Conservation (phyloP, 2,329 filamentous ascomycete genomes). For the Xylariomycetidae sp. region DNA sequence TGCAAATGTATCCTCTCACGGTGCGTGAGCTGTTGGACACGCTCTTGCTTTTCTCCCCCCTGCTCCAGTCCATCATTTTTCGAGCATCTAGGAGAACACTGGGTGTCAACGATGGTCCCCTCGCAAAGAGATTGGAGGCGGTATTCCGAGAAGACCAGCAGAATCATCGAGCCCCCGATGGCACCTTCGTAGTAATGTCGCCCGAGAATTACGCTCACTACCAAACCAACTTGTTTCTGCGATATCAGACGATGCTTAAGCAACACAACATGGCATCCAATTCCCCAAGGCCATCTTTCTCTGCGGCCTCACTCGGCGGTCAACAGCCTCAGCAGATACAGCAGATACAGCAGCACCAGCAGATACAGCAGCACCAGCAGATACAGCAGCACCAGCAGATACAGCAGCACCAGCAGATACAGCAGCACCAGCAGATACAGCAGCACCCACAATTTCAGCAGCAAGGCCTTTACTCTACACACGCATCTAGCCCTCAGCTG, state of each 20-base stretch:
- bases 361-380: constrained; percentile 1
- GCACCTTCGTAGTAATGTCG: constrained; percentile 13
- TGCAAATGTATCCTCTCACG: constrained; percentile 46
- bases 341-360: constrained; percentile 2
- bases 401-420: constrained; percentile 9
- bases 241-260: background rate
- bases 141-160: constrained; percentile 31
- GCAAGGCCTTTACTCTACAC: too few relatives aligned
- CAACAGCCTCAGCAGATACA: background rate
- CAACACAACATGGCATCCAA: background rate
- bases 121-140: constrained; percentile 27
- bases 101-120: constrained; percentile 29
- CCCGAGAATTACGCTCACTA: too few relatives aligned
- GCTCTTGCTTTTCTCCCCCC: constrained; percentile 42
- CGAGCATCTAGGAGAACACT: constrained; percentile 43
- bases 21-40: constrained; percentile 46
- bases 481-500: too few relatives aligned
- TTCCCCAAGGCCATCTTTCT: too few relatives aligned
- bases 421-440: too few relatives aligned
- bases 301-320: too few relatives aligned
- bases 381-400: constrained; percentile 2
- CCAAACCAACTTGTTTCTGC: constrained; percentile 2
- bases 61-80: constrained; percentile 50
- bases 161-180: constrained; percentile 19
- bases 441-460: too few relatives aligned